Evolutionary conservation across 202 grass and related monocot genomes (phyloP), one percentile per base, ranked within the genome.

Genomic region (Zizania palustris): DNA sequence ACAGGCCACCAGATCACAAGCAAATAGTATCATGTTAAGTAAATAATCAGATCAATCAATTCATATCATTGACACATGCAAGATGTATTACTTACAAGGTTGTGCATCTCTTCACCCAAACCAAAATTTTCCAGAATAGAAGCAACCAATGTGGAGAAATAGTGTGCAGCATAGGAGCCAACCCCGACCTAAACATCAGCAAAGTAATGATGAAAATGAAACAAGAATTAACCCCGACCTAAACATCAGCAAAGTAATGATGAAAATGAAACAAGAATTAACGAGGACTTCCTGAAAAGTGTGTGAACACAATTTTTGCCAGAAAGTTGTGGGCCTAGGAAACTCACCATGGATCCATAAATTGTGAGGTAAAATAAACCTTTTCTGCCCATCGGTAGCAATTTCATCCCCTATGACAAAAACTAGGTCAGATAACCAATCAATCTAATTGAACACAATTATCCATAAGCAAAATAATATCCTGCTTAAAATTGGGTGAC

Each of bases 341-440:
- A 78, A 67, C 75, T 76, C 87, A 92, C 96, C 74, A 90, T 89
- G 63, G 96, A 99, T 80, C 91, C 91, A 90, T 93, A 99, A 71
- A 99, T 90, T 54, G 91, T 81, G 72, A 95, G 71, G 67, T 93
- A 99, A 54, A 99, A 62, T 53, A 92, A 62, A 82, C 87, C 90
- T 83, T 95, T 99, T 74, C 74, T 99, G 55, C 91, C 96, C 85
- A 92, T 90, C 3, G 91, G 91, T 80, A 99, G 68, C 72, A 99
- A 77, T 79, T 95, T 99, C 96, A 95, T 98, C 43, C 91, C 91
- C 96, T 98, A 74, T 16, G 84, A 65, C 4, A 46, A 71, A 35
- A 74, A 61, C 18, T 69, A 87, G 51, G 60, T 88, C n/a, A 89
- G 75, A 72, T 37, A 11, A 87, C 66, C 15, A 78, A 66, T 70